Percentiles rank a stretch among this genome's conserved stretches.
Conservation (phyloP, 2,329 filamentous ascomycete genomes). For the Passalora sequoiae region DNA sequence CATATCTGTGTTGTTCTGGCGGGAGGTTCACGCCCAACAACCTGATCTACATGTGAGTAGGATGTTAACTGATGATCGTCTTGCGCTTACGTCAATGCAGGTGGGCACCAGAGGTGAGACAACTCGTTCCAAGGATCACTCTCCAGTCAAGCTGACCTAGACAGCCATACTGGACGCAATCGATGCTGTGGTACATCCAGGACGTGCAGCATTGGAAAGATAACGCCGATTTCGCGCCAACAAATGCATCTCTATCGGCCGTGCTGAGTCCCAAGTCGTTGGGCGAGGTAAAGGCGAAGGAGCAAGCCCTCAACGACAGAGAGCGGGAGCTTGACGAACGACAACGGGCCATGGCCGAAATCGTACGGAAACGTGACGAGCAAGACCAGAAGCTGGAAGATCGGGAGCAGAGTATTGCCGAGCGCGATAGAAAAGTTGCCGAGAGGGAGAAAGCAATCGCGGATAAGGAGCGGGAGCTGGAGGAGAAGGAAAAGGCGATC, state of each 20-base stretch:
- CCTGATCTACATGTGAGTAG: slow-evolving; percentile 3
- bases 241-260: neutral
- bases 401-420: neutral
- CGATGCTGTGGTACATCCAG: slow-evolving; percentile 1
- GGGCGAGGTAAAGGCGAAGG: neutral
- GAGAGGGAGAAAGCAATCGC: neutral
- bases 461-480: neutral
- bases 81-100: too few relatives aligned
- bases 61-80: too few relatives aligned
- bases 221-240: neutral
- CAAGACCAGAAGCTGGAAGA: neutral
- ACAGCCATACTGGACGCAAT: neutral
- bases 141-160: neutral
- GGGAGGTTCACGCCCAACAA: slow-evolving; percentile 2
- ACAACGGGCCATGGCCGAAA: neutral
- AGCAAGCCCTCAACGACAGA: neutral
- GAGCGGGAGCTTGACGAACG: neutral
- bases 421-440: neutral
- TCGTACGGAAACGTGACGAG: neutral
- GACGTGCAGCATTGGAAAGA: neutral
- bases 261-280: neutral
- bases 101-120: slow-evolving; percentile 1
- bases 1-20: neutral
- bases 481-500: neutral
- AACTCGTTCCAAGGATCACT: neutral